Conservation (phyloP, 164 flowering plant species). For the Chimonanthus praecox region DNA sequence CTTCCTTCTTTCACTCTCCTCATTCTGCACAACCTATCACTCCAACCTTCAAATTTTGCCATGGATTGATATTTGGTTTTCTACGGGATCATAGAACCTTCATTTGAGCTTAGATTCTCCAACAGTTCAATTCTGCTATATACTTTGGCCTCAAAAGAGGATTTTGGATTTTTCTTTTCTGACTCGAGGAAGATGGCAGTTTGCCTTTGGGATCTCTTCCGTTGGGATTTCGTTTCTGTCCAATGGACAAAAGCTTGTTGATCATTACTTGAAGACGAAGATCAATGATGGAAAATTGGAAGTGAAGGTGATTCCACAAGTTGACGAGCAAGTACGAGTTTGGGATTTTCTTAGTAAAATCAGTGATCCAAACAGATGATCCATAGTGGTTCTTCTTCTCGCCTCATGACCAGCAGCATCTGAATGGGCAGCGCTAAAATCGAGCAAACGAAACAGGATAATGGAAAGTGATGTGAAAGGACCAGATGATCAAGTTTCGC, state of each 20-base stretch:
- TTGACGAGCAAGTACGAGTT: conserved; percentile 71
- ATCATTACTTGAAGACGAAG: conserved; percentile 41
- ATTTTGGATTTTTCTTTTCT: not conserved
- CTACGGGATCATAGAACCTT: not conserved
- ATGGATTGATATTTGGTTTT: not conserved
- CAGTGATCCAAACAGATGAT: conserved; percentile 46
- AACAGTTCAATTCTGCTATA: not conserved
- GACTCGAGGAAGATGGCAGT: not conserved
- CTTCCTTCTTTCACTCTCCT: too few relatives aligned
- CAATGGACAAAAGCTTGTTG: conserved; percentile 59
- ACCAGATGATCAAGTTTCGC: conserved; percentile 44
- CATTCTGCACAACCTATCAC: too few relatives aligned
- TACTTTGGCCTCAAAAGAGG: not conserved
- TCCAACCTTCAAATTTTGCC: too few relatives aligned
- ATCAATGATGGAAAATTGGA: conserved; percentile 38
- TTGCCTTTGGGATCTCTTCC: conserved; percentile 36
- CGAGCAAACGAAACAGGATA: conserved; percentile 67
- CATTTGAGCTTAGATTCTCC: not conserved
- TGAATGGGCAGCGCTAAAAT: conserved; percentile 57
- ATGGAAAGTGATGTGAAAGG: conserved; percentile 84
- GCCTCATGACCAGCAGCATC: conserved; percentile 69
- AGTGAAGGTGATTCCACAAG: conserved; percentile 45
- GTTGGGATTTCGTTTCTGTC: conserved; percentile 60
- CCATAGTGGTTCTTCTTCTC: conserved; percentile 93
- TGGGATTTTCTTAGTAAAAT: conserved; percentile 79